These are phyloP conservation scores for Wickerhamomyces sp. DNA, from an alignment of 1,139 yeast species.

Conservation along the genomic window DNA sequence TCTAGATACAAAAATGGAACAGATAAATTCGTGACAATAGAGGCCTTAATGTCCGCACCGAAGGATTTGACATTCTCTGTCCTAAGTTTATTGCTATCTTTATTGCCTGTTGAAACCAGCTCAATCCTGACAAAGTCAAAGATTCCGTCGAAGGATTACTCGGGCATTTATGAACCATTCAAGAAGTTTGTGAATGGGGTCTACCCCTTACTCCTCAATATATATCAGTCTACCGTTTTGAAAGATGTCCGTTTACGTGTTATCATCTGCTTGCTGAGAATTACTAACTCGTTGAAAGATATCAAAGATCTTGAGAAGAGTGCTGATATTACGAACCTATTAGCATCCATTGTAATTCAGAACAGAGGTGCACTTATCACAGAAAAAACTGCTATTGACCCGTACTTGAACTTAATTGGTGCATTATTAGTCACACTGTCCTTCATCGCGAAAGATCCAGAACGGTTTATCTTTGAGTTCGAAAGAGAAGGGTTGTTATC, in stretches of 20 bases:
- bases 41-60: constrained; percentile 72
- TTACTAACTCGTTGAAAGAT: constrained; percentile 27
- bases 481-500: constrained; percentile 69
- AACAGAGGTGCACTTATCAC: constrained; percentile 31
- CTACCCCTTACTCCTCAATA: constrained; percentile 57
- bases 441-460: constrained; percentile 42
- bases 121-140: constrained; percentile 21
- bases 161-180: constrained; percentile 27
- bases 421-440: constrained; percentile 46
- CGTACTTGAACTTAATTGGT: constrained; percentile 44
- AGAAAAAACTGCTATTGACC: constrained; percentile 22
- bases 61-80: constrained; percentile 56
- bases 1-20: constrained; percentile 32
- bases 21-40: constrained; percentile 41
- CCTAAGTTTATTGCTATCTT: constrained; percentile 49
- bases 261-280: constrained; percentile 51
- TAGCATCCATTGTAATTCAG: constrained; percentile 72
- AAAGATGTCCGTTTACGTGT: constrained; percentile 57
- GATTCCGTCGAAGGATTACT: constrained; percentile 17
- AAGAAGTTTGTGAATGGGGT: constrained; percentile 42
- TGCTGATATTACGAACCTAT: constrained; percentile 38
- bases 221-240: constrained; percentile 76
- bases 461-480: constrained; percentile 41
- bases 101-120: constrained; percentile 43
- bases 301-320: constrained; percentile 17